Conservation (phyloP, 2,329 filamentous ascomycete genomes). For the Pestalotiopsis sp. region DNA sequence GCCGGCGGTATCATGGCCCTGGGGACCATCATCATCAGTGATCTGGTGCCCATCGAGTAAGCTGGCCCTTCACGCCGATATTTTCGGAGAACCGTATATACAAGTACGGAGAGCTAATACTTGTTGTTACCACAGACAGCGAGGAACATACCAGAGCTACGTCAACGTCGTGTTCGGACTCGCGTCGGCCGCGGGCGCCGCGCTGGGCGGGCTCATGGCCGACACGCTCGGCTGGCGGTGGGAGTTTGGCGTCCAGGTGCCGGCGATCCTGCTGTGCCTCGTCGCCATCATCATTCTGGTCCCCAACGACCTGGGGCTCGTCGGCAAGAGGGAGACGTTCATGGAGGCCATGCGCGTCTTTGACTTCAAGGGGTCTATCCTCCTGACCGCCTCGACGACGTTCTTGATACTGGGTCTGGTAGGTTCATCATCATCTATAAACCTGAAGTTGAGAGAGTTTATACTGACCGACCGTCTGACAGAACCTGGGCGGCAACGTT, state of each 20-base stretch:
- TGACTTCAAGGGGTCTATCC: conserved; percentile 57
- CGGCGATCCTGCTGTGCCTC: conserved; percentile 50
- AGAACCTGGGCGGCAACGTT: conserved; percentile 67
- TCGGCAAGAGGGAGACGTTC: conserved; percentile 45
- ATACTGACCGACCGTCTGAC: not conserved
- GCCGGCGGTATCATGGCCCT: conserved; percentile 73
- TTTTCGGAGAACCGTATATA: not conserved
- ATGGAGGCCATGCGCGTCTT: conserved; percentile 57
- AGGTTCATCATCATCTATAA: conserved; percentile 24
- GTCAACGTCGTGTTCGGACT: conserved; percentile 68
- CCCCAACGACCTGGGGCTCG: conserved; percentile 55
- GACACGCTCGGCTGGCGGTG: conserved; percentile 75
- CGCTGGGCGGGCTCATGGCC: conserved; percentile 70
- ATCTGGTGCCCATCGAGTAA: conserved; percentile 74
- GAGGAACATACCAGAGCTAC: conserved; percentile 75
- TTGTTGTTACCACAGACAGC: conserved; percentile 31
- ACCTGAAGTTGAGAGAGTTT: no score
- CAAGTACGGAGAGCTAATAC: not conserved
- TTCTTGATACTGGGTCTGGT: conserved; percentile 63
- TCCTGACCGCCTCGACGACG: conserved; percentile 55
- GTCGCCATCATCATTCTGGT: conserved; percentile 49
- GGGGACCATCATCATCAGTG: conserved; percentile 72
- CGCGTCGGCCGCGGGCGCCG: conserved; percentile 64
- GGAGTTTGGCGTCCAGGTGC: conserved; percentile 68
- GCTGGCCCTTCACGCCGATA: conserved; percentile 16